Conservation (phyloP, 176 grass and related monocot genomes). For the Themeda triandra region DNA sequence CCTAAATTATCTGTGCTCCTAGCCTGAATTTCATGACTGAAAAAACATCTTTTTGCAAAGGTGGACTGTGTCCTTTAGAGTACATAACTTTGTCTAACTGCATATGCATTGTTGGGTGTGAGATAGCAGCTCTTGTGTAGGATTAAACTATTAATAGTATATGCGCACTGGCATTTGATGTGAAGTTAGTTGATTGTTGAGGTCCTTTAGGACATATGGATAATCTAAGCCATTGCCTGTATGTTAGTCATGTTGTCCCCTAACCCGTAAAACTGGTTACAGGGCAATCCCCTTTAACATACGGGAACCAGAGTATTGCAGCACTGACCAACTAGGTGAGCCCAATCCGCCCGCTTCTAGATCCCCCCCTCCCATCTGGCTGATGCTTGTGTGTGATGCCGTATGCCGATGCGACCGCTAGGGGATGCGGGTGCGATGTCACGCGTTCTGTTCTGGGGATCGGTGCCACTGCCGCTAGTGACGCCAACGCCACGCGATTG, state of each 20-base stretch:
- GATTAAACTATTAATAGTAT: neutral
- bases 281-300: too few relatives aligned
- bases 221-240: too few relatives aligned
- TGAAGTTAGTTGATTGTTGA: too few relatives aligned
- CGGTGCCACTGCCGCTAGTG: neutral
- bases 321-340: constrained; percentile 21
- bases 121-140: neutral
- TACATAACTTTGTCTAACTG: neutral
- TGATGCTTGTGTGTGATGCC: neutral
- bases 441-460: neutral
- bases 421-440: neutral
- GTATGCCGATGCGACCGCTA: neutral
- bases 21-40: neutral
- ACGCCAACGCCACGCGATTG: neutral
- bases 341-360: neutral
- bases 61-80: neutral
- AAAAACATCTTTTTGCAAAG: neutral
- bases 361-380: neutral
- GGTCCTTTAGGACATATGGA: too few relatives aligned
- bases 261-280: too few relatives aligned
- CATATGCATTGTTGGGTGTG: neutral
- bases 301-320: neutral
- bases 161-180: too few relatives aligned
- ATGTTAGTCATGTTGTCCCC: too few relatives aligned
- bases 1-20: neutral